A percentile compares a stretch with the other conserved stretches of the same genome.
phyloP scores from a whole-genome alignment of 2,329 filamentous ascomycete genomes.

The Coniochaeta sp. region DNA sequence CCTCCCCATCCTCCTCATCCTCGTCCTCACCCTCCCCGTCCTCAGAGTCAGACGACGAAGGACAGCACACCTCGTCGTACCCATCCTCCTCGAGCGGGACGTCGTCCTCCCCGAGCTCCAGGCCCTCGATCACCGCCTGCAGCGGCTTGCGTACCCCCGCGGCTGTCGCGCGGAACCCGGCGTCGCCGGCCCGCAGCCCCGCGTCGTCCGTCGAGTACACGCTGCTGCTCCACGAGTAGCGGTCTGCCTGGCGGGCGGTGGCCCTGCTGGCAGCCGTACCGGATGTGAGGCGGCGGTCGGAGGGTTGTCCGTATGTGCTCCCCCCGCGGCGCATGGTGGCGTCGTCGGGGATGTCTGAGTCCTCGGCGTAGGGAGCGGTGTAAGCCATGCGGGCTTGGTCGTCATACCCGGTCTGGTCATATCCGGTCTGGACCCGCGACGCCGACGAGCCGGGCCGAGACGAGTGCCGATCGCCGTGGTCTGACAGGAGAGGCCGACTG shows the following conservation, averaged over 20 bases:
- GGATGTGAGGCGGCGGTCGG: not conserved
- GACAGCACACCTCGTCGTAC: not conserved
- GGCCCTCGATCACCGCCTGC: not conserved
- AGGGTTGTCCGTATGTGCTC: not conserved
- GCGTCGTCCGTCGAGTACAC: not conserved
- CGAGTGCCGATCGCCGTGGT: not conserved
- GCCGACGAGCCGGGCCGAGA: not conserved
- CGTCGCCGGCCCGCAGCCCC: not conserved
- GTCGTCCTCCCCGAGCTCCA: not conserved
- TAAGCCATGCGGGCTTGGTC: not conserved
- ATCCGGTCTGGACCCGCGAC: not conserved
- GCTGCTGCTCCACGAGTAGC: not conserved
- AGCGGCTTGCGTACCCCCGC: not conserved
- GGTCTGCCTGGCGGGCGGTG: not conserved
- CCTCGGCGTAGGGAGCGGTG: not conserved
- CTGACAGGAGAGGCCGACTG: not conserved
- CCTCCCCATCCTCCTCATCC: not conserved
- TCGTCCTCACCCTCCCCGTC: not conserved
- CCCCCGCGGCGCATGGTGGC: not conserved
- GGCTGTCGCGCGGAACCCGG: not conserved
- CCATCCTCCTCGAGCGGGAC: not conserved
- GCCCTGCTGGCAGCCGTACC: not conserved
- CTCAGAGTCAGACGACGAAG: not conserved
- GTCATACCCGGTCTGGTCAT: not conserved
- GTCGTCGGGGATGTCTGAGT: not conserved